phyloP scores from a whole-genome alignment of 257 asterid genomes.

The Leptodermis oblonga region DNA sequence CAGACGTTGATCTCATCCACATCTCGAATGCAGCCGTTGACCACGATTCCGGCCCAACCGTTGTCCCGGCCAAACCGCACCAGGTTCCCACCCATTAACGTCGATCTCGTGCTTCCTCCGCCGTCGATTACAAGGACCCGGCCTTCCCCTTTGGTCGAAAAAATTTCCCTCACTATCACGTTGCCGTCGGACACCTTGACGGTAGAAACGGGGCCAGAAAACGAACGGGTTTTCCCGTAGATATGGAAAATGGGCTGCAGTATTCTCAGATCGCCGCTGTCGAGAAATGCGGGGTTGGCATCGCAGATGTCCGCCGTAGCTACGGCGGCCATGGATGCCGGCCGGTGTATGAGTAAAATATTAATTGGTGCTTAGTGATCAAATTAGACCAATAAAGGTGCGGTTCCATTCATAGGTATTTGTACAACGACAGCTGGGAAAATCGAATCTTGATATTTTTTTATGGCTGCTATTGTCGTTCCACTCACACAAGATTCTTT shows the following conservation, averaged over 20 bases:
- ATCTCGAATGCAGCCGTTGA: conserved; percentile 73
- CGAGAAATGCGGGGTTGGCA: conserved; percentile 45
- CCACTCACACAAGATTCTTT: no score
- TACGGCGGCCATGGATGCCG: conserved; percentile 62
- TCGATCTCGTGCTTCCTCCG: conserved; percentile 78
- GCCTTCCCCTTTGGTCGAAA: conserved; percentile 66
- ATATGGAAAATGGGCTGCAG: conserved; percentile 70
- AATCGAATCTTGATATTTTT: no score
- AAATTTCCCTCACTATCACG: conserved; percentile 60
- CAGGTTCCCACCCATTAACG: conserved; percentile 70
- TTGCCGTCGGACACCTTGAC: conserved; percentile 77
- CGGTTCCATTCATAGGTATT: no score
- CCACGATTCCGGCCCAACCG: conserved; percentile 74
- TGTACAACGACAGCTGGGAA: no score
- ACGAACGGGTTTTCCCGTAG: conserved; percentile 59
- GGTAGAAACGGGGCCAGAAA: conserved; percentile 65
- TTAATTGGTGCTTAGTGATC: no score
- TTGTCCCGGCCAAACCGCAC: conserved; percentile 65
- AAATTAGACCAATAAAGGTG: no score
- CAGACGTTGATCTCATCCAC: conserved; percentile 80
- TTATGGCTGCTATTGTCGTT: no score
- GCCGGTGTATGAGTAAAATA: no score
- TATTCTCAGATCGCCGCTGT: conserved; percentile 59
- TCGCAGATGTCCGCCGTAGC: conserved; percentile 84
- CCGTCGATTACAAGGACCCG: conserved; percentile 76